phyloP scores from a whole-genome alignment of 768 basidiomycete species.

The Krasilnikovozyma curviuscula region DNA sequence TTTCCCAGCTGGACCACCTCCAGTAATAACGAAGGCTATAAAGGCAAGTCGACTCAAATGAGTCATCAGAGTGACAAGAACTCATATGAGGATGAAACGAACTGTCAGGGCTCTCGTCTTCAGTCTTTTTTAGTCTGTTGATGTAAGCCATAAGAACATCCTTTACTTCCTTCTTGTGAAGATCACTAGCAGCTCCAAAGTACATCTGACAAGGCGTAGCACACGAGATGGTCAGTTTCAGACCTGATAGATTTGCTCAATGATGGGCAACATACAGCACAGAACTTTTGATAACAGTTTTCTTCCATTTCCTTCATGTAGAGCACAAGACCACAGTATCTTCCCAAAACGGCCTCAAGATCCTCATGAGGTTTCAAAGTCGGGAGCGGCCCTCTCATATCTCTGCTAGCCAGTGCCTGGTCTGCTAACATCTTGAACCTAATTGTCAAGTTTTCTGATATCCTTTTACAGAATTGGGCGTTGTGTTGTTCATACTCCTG shows the following conservation, averaged over 20 bases:
- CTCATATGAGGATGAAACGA: background rate
- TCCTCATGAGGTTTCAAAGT: constrained; percentile 40
- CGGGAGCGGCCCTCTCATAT: too few relatives aligned
- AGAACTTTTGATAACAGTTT: constrained; percentile 62
- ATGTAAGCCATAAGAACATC: constrained; percentile 43
- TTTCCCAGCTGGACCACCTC: too few relatives aligned
- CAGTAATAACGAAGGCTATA: too few relatives aligned
- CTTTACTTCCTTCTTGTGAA: constrained; percentile 66
- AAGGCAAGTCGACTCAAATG: too few relatives aligned
- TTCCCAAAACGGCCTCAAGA: constrained; percentile 63
- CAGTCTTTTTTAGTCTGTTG: constrained; percentile 41
- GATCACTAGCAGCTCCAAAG: constrained; percentile 63
- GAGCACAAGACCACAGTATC: constrained; percentile 73
- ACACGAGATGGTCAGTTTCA: background rate
- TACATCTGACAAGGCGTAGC: constrained; percentile 44
- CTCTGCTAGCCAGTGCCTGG: constrained; percentile 18
- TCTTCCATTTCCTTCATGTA: constrained; percentile 97
- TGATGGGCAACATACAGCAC: constrained; percentile 44
- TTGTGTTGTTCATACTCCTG: constrained; percentile 82
- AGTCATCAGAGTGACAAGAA: too few relatives aligned
- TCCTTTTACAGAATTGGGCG: constrained; percentile 74
- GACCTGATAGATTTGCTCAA: background rate
- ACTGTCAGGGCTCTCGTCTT: constrained; percentile 42
- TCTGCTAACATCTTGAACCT: constrained; percentile 86
- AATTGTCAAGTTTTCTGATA: constrained; percentile 73